Conservation (phyloP, 2,329 filamentous ascomycete species). For the Colletotrichum shisoi region DNA sequence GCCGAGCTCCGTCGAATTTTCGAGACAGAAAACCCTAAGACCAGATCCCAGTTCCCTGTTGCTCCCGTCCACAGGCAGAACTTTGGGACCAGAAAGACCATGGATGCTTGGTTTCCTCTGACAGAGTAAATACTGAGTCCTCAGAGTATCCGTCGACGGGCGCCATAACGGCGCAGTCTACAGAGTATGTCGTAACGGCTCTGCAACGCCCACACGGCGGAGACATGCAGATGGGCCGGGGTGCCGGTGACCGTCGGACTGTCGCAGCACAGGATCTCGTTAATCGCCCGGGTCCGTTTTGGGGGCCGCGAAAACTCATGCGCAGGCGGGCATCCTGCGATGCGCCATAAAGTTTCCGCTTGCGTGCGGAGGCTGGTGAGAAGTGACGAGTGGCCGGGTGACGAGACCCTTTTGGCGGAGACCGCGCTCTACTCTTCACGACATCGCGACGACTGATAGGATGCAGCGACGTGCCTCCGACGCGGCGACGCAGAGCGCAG, state of each 20-base stretch:
- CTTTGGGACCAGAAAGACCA: not conserved
- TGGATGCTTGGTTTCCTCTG: slow-evolving; percentile 1
- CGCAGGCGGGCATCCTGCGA: slow-evolving; percentile 31
- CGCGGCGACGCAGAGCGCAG: slow-evolving; percentile 31
- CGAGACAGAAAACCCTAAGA: slow-evolving; percentile 19
- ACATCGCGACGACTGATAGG: slow-evolving; percentile 30
- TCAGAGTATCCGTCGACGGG: not conserved
- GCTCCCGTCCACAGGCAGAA: slow-evolving; percentile 10
- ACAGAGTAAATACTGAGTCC: not conserved
- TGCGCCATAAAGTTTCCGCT: slow-evolving; percentile 34
- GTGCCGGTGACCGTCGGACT: slow-evolving; percentile 23
- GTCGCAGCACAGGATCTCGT: slow-evolving; percentile 30
- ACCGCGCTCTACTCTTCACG: slow-evolving; percentile 21
- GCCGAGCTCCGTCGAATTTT: slow-evolving; percentile 5
- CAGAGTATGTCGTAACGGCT: slow-evolving; percentile 9
- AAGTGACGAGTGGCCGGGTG: slow-evolving; percentile 29
- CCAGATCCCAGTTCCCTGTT: slow-evolving; percentile 33
- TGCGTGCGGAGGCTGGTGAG: slow-evolving; percentile 32
- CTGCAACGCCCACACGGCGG: slow-evolving; percentile 32
- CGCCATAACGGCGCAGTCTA: not conserved
- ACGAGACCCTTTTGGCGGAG: slow-evolving; percentile 20
- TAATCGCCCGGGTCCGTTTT: slow-evolving; percentile 23
- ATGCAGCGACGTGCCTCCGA: slow-evolving; percentile 15
- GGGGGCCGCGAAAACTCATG: slow-evolving; percentile 34
- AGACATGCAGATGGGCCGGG: slow-evolving; percentile 25